Conservation (phyloP, 2,329 filamentous ascomycete species). For the Verticillium alfalfae region DNA sequence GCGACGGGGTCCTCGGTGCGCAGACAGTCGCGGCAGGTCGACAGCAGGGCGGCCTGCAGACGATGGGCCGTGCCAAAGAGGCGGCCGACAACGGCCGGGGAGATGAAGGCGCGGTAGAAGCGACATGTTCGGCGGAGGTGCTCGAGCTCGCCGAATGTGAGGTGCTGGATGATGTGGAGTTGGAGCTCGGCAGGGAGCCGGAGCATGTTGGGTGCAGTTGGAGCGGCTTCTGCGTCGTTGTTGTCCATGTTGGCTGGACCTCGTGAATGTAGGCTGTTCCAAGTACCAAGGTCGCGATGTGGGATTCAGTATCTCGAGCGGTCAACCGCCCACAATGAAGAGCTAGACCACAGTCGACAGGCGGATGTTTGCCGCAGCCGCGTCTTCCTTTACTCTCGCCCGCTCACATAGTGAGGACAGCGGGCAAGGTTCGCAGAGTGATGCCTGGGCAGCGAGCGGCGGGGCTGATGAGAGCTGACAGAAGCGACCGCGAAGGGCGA, state of each 20-base stretch:
- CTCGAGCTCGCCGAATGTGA: constrained; percentile 38
- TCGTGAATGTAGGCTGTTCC: background rate
- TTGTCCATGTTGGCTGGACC: background rate
- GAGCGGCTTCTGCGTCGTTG: background rate
- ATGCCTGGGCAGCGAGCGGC: background rate
- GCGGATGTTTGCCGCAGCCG: background rate
- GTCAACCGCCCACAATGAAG: too few relatives aligned
- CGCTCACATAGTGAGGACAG: background rate
- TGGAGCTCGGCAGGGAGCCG: constrained; percentile 35
- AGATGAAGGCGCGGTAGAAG: constrained; percentile 26
- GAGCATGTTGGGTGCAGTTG: constrained; percentile 17
- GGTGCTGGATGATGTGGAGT: constrained; percentile 28
- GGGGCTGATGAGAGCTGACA: background rate
- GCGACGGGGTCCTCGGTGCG: constrained; percentile 12
- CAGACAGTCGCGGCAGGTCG: constrained; percentile 35
- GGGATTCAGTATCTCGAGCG: too few relatives aligned
- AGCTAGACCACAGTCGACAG: too few relatives aligned
- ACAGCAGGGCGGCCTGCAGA: constrained; percentile 21
- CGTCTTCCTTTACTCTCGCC: background rate
- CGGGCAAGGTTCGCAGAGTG: background rate
- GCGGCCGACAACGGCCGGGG: constrained; percentile 24
- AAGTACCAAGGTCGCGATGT: too few relatives aligned
- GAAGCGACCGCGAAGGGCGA: background rate
- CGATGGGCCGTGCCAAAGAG: constrained; percentile 26
- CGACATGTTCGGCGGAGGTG: constrained; percentile 33